Evolutionary conservation across 2,329 filamentous ascomycete species (phyloP), one percentile per base, ranked within the genome.

Genomic region (Coleophoma cylindrospora): DNA sequence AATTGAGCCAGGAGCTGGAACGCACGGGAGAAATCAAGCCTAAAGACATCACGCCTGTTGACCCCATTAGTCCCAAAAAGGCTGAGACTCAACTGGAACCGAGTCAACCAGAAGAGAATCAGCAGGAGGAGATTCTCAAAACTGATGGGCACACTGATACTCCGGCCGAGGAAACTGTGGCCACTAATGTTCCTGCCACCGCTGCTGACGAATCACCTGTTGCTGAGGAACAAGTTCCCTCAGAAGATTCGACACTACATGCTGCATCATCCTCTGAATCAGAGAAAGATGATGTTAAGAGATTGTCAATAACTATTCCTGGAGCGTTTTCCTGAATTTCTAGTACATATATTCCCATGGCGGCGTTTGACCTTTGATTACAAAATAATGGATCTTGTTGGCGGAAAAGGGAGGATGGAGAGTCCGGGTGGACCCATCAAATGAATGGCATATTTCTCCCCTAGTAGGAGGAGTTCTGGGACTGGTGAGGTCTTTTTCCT

Each of bases 251-350:
- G 34, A 27, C 27, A 27, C 34, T 57, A 47, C 32, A 54, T 49
- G 43, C 55, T 10, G 27, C 27, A 36, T 52, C 54, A 45, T 43
- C 51, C 9, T 48, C 38, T 11, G 63, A 63, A 34, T 50, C 47
- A 5, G 60, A 50, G 12, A 65, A 60, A 37, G 64, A 66, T 21
- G 62, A 56, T 41, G 52, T 50, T 22, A 58, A 68, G 50, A 59
- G 63, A 45, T 59, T 70, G 41, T 70, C 68, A 14, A 65, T 70
- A 33, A 63, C 68, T 13, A 70, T 72, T 49, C 68, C 67, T 22
- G 59, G 61, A 12, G 52, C 61, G 17, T 64, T 60, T 44, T 54
- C 56, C 19, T 57, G 9, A 43, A 57, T 41, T 41, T 13, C 40
- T 9, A 3, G 22, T 14, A 41, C 15, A 41, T 22, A 41, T 41